Evolutionary conservation across 2,329 filamentous ascomycete species (phyloP).

Genomic region (Fusarium sp.): DNA sequence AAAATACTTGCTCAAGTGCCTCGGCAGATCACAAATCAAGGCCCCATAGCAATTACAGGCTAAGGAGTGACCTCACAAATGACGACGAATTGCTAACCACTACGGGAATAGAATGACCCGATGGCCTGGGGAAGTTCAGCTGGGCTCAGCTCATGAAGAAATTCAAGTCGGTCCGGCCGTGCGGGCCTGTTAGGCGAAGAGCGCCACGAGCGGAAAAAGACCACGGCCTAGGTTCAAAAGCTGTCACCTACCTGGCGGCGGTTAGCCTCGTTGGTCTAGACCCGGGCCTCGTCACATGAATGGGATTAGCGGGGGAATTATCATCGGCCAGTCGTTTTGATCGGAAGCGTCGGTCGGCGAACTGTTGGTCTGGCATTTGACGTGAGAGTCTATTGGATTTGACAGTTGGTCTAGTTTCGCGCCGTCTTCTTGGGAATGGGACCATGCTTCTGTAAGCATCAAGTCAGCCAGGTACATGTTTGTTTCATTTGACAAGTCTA

Average conservation of each 20-base stretch:
- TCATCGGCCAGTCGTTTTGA: not conserved
- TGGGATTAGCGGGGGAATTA: not conserved
- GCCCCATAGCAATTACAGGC: not conserved
- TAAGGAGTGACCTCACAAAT: not conserved
- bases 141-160: not conserved
- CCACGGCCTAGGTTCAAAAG: not conserved
- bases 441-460: not conserved
- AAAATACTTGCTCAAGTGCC: not conserved
- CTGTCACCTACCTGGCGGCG: not conserved
- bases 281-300: not conserved
- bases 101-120: not conserved
- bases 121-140: not conserved
- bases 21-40: not conserved
- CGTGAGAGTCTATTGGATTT: not conserved
- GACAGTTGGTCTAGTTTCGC: not conserved
- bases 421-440: not conserved
- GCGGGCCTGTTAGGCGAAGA: not conserved
- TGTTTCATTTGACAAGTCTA: not conserved
- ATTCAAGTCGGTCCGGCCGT: not conserved
- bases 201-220: not conserved
- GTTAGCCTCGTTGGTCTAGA: not conserved
- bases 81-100: not conserved
- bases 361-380: not conserved
- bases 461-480: not conserved
- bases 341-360: not conserved